These are phyloP conservation scores for Nakazawaea ishiwadae DNA, from an alignment of 805 yeast species.

Conservation along the genomic window DNA sequence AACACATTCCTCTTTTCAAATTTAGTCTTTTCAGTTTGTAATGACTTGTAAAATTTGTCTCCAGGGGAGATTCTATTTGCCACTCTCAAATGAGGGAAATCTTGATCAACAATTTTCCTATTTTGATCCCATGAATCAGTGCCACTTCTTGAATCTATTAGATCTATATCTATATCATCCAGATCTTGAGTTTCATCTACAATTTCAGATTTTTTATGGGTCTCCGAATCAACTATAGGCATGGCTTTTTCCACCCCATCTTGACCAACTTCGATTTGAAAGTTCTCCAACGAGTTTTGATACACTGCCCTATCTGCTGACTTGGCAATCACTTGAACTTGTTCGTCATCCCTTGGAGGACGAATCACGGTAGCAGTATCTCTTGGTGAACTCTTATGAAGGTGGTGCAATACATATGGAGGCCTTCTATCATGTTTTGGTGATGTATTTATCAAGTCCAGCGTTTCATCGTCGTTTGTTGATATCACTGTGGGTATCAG, in stretches of 20 bases:
- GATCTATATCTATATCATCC: slow-evolving; percentile 1
- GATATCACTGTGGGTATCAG: neutral
- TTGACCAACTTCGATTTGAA: neutral
- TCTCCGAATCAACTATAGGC: neutral
- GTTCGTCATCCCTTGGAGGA: no score
- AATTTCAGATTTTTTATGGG: no score
- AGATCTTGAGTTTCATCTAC: slow-evolving; percentile 3
- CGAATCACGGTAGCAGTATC: no score
- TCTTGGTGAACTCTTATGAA: no score
- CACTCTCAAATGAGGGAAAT: slow-evolving; percentile 6
- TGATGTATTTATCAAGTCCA: no score
- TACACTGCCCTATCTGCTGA: no score
- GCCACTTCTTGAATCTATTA: no score
- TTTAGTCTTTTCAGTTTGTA: slow-evolving; percentile 3
- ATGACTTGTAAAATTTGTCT: slow-evolving; percentile 3
- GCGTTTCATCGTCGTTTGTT: neutral
- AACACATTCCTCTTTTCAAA: no score
- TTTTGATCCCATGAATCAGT: neutral
- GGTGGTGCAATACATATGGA: no score
- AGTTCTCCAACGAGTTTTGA: no score
- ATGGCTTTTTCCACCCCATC: neutral
- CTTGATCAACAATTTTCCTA: slow-evolving; percentile 1
- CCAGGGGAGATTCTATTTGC: neutral
- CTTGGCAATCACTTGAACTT: no score
- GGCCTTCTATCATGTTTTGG: no score